These are phyloP conservation scores for Entelexis paramagnoliae DNA, from an alignment of 1,139 yeast species.

Conservation along the genomic window DNA sequence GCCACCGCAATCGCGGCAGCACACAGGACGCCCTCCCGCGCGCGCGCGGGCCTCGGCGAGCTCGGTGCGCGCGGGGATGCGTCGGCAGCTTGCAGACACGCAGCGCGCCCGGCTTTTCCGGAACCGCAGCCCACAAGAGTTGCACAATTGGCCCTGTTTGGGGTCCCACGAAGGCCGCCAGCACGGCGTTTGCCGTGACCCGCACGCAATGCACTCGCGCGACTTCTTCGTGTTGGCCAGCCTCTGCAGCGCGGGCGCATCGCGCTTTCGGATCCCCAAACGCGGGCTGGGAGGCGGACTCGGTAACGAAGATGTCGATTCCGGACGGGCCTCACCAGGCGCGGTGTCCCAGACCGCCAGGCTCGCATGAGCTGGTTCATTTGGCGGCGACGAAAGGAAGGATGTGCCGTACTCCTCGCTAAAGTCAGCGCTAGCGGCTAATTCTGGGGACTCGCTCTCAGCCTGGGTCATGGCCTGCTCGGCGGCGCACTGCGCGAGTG, in stretches of 20 bases:
- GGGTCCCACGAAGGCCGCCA: slow-evolving; percentile 97
- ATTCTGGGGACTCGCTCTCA: no score
- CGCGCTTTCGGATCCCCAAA: not conserved
- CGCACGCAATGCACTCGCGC: slow-evolving; percentile 67
- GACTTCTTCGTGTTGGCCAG: not conserved
- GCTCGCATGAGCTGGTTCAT: no score
- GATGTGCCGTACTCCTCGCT: not conserved
- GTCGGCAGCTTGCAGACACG: slow-evolving; percentile 58
- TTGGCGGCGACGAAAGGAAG: not conserved
- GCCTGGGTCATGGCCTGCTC: not conserved
- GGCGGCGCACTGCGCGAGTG: not conserved
- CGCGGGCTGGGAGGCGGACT: slow-evolving; percentile 16
- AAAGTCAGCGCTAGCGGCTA: no score
- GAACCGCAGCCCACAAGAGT: slow-evolving; percentile 89
- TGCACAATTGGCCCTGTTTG: slow-evolving; percentile 84
- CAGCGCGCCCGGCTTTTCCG: slow-evolving; percentile 92
- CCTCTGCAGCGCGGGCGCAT: no score
- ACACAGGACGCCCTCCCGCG: not conserved
- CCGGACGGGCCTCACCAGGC: not conserved
- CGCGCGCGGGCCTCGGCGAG: slow-evolving; percentile 45
- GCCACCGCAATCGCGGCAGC: slow-evolving; percentile 9
- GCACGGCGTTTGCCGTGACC: slow-evolving; percentile 86
- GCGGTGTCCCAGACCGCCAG: no score
- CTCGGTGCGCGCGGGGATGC: slow-evolving; percentile 94
- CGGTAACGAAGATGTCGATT: slow-evolving; percentile 4